Evolutionary conservation across 345 rosid genomes (phyloP), one percentile per base, ranked within the genome.

Genomic region (Brassica nigra): DNA sequence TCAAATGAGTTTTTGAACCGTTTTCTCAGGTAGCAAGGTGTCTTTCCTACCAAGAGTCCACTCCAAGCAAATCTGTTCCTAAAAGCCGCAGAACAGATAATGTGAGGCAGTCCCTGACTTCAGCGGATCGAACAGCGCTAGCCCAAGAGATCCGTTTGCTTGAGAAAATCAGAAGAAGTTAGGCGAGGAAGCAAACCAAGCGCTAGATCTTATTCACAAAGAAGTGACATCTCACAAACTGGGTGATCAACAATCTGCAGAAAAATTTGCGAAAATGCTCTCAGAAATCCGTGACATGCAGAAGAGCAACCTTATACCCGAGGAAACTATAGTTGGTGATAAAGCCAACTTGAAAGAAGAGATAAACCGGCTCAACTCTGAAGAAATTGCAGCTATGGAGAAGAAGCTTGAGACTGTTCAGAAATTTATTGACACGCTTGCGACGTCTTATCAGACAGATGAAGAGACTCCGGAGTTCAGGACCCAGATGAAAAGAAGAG

Each of bases 371-470:
- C 82, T 95, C 80, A 91, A 95, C 76, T 85, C 89, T 74, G 91
- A 92, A 61, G 99, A 89, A 69, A 91, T 92, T 76, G 80, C 83
- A 27, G 87, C 94, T 49, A 64, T 95, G 59, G 99, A 95, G 81
- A 89, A 79, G 86, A 95, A 95, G 86, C 95, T 95, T 73, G 99
- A 91, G 77, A 83, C 83, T 79, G 97, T 92, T 82, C 97, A 95
- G 91, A 83, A 87, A 75, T 86, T 95, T 31, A 91, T 92, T 49
- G 97, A 92, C 80, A 87, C 86, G 85, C 86, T 95, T 47, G 92
- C 85, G 70, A 83, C 90, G 4, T 87, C 97, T 30, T 81, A 86
- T 81, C 79, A 90, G 76, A 84, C 79, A 66, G 77, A 77, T 31
- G 90, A 85, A 34, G 66, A 65, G 59, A 86, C 83, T 44, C 89